Base-by-base conservation (phyloP, 495 filamentous ascomycete genomes). In the Elaphomyces granulatus region DNA sequence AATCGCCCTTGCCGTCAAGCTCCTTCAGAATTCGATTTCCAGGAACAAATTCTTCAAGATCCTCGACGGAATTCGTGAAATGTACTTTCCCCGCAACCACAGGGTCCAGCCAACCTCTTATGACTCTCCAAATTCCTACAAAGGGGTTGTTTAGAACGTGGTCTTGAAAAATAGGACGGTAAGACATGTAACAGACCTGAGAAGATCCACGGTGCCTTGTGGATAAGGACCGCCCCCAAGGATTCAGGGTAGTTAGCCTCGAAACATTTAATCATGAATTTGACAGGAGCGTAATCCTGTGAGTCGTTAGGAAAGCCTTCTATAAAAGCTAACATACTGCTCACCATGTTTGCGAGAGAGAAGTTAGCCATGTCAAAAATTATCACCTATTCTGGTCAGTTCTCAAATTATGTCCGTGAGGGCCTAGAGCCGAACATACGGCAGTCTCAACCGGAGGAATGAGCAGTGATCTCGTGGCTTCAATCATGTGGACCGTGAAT, bases 221-320 rank as follows among this genome's bases (percentile, higher is more conserved):
- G 87, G 23, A 98, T 83, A n/a, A 96, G 77, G 4, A 96, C 87
- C 4, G 83, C 67, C 34, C 92, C 90, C 0, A 98, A 68, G 37
- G 72, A 83, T 55, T 96, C 92, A 18, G 92, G 90, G 54, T 96
- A 98, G 60, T 98, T 96, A 37, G 90, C 92, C 63, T 96, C 92
- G 55, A 98, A 98, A 60, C 86, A 94, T 64, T 94, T 94, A 65
- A 96, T 95, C 75, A 98, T 93, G 67, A 95, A 96, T 51, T 88
- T 96, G 17, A 98, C 85, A 0, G 90, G 90, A 0, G 83, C 74
- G 54, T 96, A 96, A 54, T 98, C 90, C 83, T 87, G 30, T 15
- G 9, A 18, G 20, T 6, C n/a, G 12, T 46, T 37, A 37, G 8
- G 8, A 14, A 39, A 9, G 2, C n/a, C n/a, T n/a, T n/a, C n/a